Conservation (phyloP, 2,329 filamentous ascomycete genomes). For the Calonectria fujianensis region DNA sequence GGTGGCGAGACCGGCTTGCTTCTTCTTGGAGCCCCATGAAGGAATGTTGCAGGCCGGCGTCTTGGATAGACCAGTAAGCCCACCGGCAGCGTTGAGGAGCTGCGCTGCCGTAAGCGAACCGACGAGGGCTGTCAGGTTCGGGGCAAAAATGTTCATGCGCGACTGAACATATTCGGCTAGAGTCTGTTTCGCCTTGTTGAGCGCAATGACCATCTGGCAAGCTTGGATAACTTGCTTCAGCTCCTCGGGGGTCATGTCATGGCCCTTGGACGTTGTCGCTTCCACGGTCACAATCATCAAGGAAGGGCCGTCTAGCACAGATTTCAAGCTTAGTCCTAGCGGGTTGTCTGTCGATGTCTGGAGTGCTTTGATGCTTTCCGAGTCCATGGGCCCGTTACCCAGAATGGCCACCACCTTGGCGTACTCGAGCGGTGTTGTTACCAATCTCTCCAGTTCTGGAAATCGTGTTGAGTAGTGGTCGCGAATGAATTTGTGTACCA, state of each 20-base stretch:
- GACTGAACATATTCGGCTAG: conserved; percentile 97
- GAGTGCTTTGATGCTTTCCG: conserved; percentile 85
- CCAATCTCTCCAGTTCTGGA: conserved; percentile 91
- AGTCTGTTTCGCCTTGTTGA: conserved; percentile 90
- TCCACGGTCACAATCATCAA: conserved; percentile 98
- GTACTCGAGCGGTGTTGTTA: conserved; percentile 95
- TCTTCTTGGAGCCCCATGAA: conserved; percentile 92
- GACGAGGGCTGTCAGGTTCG: conserved; percentile 92
- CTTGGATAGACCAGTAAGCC: conserved; percentile 90
- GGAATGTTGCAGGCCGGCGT: conserved; percentile 95
- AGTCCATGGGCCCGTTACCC: conserved; percentile 91
- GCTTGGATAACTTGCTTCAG: conserved; percentile 84
- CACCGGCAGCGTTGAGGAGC: conserved; percentile 95
- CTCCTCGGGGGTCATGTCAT: conserved; percentile 84
- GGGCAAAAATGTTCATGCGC: conserved; percentile 96
- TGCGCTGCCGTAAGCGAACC: conserved; percentile 96
- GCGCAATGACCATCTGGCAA: conserved; percentile 90
- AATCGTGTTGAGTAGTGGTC: conserved; percentile 97
- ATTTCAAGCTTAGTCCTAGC: conserved; percentile 83
- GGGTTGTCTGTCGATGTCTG: conserved; percentile 87
- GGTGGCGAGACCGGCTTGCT: conserved; percentile 89
- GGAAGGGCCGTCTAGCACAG: conserved; percentile 89
- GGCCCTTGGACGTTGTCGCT: conserved; percentile 90
- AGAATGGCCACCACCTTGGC: conserved; percentile 96
- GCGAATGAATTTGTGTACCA: conserved; percentile 96